Conservation (phyloP, 1,284 basidiomycete species). For the Pterula multifida region DNA sequence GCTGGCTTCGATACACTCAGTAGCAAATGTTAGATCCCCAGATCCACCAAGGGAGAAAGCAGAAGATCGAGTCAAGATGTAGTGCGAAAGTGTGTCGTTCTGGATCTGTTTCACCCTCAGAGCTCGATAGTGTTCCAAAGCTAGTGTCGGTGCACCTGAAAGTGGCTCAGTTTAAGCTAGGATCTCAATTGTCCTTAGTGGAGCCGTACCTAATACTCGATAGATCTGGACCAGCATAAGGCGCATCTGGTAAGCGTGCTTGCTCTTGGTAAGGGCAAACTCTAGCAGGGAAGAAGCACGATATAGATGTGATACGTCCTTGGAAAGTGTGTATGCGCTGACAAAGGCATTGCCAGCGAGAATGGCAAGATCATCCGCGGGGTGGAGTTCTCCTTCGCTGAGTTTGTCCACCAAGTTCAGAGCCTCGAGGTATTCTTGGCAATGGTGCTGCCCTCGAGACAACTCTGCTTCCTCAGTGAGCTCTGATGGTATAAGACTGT, state of each 20-base stretch:
- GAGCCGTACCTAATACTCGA: conserved; percentile 54
- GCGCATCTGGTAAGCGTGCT: conserved; percentile 65
- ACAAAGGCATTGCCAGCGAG: conserved; percentile 62
- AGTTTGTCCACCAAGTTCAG: conserved; percentile 56
- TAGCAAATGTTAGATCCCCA: conserved; percentile 58
- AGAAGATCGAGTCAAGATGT: conserved; percentile 65
- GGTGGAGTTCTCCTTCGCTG: conserved; percentile 72
- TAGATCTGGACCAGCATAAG: conserved; percentile 70
- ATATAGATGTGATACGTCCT: conserved; percentile 45
- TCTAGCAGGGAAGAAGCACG: conserved; percentile 57
- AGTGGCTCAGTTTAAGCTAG: neutral
- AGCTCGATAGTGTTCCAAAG: conserved; percentile 64
- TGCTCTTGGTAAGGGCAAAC: conserved; percentile 60
- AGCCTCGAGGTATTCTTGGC: conserved; percentile 49
- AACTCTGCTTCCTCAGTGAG: conserved; percentile 45
- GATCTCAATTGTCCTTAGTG: neutral
- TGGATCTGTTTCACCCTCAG: conserved; percentile 76
- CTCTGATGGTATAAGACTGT: conserved; percentile 34
- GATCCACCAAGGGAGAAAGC: conserved; percentile 63
- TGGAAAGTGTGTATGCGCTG: conserved; percentile 42
- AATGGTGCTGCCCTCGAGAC: conserved; percentile 36
- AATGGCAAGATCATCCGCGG: conserved; percentile 75
- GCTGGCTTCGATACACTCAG: conserved; percentile 65
- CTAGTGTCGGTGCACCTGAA: conserved; percentile 54
- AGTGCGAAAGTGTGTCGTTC: conserved; percentile 75